phyloP scores from a whole-genome alignment of 257 asterid species.

The Paraleonurus japonicus region DNA sequence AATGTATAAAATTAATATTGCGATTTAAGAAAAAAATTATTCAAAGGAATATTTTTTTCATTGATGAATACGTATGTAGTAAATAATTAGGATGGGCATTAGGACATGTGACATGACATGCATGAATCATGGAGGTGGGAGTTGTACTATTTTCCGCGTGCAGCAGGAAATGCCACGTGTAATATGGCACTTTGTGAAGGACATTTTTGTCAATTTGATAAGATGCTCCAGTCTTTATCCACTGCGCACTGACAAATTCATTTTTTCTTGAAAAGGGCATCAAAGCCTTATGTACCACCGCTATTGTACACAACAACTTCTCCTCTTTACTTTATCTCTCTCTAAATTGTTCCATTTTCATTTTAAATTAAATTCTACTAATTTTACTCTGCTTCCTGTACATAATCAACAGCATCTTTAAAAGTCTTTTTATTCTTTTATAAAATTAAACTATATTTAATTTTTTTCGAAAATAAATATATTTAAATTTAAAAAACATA shows the following conservation, averaged over 20 bases:
- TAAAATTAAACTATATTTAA: too few relatives aligned
- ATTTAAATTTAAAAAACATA: too few relatives aligned
- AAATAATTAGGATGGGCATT: neutral
- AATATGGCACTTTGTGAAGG: constrained; percentile 3
- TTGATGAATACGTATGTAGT: too few relatives aligned
- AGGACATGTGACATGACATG: neutral
- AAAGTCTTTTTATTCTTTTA: neutral
- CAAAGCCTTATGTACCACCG: neutral
- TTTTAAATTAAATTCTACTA: neutral
- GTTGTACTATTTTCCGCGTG: constrained; percentile 23
- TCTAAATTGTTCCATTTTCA: too few relatives aligned
- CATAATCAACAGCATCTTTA: neutral
- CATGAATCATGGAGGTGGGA: neutral
- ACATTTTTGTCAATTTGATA: neutral
- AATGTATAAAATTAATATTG: too few relatives aligned
- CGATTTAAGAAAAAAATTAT: too few relatives aligned
- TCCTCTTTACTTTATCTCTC: neutral
- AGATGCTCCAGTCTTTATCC: constrained; percentile 22
- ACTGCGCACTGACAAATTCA: constrained; percentile 8
- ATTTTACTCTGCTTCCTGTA: neutral
- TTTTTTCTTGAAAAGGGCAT: constrained; percentile 31
- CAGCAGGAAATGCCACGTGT: constrained; percentile 23
- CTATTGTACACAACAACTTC: neutral
- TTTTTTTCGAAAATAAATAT: too few relatives aligned
- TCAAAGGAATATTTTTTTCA: too few relatives aligned